Base-by-base conservation (phyloP, 148 eudicot species). In the Drosera capensis region DNA sequence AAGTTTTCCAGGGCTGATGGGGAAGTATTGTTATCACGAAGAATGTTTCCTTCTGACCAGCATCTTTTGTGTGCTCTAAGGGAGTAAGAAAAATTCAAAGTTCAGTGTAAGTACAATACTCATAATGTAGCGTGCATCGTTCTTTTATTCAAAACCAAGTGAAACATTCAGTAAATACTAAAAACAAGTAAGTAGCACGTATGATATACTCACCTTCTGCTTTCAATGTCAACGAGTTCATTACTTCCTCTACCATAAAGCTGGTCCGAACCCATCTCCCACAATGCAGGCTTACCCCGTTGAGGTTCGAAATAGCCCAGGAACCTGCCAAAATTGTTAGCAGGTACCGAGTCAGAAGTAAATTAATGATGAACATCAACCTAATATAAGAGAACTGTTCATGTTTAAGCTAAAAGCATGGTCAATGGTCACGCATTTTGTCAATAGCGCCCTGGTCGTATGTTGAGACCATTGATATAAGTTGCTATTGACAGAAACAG, bases 271-370 rank as follows among this genome's bases (percentile, higher is more conserved):
- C 67, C 71, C 40, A 76, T 56, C 64, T 76, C 82, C 88, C 87
- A 79, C 25, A 73, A 47, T 45, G 75, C 88, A 26, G 84, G 79
- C 64, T 74, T 79, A 25, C 64, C 85, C 38, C 40, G 63, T 48
- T 78, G 77, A 14, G 88, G 83, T 56, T 73, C 79, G 67, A 86
- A 86, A 76, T 75, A 50, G 35, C 96, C 96, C 73, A 86, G 65
- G 57, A 86, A 82, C 45, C 94, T 82, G 84, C 59, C 44, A 31
- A 43, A 49, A 25, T 31, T 37, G 39, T 20, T 41, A 9, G 3
- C 38, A 34, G 7, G 31, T n/a, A n/a, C n/a, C n/a, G n/a, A n/a
- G n/a, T n/a, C n/a, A n/a, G n/a, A n/a, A n/a, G n/a, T n/a, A n/a
- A n/a, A 28, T 28, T 5, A 28, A 28, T 28, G 0, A 28, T 28